phyloP scores from a whole-genome alignment of 306 rosid genomes.

The Cucurbita ficifolia region DNA sequence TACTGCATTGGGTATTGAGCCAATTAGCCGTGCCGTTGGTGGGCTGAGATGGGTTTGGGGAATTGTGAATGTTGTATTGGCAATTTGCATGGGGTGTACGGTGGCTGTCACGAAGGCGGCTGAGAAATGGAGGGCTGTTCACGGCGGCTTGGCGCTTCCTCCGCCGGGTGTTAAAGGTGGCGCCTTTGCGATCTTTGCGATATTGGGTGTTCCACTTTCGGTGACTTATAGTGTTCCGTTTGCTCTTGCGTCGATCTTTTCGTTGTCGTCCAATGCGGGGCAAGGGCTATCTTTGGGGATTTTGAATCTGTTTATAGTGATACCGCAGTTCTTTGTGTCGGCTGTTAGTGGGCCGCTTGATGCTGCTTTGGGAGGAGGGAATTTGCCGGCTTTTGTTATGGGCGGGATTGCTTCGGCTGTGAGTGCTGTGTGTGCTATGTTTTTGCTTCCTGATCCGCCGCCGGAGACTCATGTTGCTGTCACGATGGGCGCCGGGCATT shows the following conservation, averaged over 20 bases:
- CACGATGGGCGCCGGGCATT: too few relatives aligned
- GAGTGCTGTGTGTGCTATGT: conserved; percentile 46
- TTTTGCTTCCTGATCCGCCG: neutral
- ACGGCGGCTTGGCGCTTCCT: conserved; percentile 20
- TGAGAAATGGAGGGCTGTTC: neutral
- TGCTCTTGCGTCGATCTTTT: conserved; percentile 86
- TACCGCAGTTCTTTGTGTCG: conserved; percentile 51
- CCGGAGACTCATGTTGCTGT: too few relatives aligned
- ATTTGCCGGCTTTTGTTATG: conserved; percentile 73
- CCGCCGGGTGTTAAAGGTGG: conserved; percentile 28
- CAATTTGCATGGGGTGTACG: conserved; percentile 29
- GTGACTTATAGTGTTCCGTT: conserved; percentile 71
- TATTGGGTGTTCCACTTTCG: conserved; percentile 63
- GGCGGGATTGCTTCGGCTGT: conserved; percentile 46
- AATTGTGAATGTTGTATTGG: conserved; percentile 50
- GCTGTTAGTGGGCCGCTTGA: conserved; percentile 67
- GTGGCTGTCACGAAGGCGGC: conserved; percentile 62
- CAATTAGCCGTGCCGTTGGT: conserved; percentile 35
- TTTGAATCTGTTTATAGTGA: neutral
- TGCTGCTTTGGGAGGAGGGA: conserved; percentile 63
- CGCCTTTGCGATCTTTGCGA: conserved; percentile 53
- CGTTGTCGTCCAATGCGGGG: conserved; percentile 54
- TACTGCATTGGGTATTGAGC: conserved; percentile 39
- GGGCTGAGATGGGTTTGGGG: conserved; percentile 76
- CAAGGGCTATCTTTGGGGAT: conserved; percentile 20